Base-by-base conservation (phyloP, 192 early-diverging fungal species). In the Hyaloraphidium curvatum region DNA sequence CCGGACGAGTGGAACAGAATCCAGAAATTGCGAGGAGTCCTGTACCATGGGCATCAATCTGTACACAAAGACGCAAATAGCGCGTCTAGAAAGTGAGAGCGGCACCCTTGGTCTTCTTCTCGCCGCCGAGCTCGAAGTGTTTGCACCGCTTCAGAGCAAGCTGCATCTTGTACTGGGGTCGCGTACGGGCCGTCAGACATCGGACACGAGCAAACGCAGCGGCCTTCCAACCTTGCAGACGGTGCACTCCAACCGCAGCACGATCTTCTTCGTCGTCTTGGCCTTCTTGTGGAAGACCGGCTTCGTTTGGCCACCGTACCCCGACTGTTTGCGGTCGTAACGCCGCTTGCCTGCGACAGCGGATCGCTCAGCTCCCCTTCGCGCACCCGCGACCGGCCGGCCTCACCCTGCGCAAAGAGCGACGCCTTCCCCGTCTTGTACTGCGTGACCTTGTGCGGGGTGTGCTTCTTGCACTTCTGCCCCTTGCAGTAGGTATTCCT, bases 221-320 rank as follows among this genome's bases (percentile, higher is more conserved):
- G n/a, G n/a, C n/a, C n/a, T n/a, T n/a, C n/a, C n/a, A 3, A 48
- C n/a, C 86, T 95, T 96, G 84, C 95, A 96, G 60, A 81, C 76
- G 58, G 81, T 91, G 80, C 95, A 98, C 73, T 95, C 92, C 30
- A 98, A 76, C 80, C 90, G 86, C 60, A 98, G 83, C 25, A 94
- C 94, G 68, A 96, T 71, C 85, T 98, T 98, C 83, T 95, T 98
- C 75, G 91, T 96, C 61, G 95, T 98, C 87, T 96, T 98, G 69
- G 91, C 95, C 86, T 98, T 98, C 82, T 98, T 98, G 85, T 95
- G 91, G 89, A 98, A 98, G 65, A 96, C 86, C 67, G 91, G 95
- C 85, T 98, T 98, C 74, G 90, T 96, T 78, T 98, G 95, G 80
- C 95, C 95, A 89, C 95, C 95, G 76, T 83, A 96, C 77, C 95